Evolutionary conservation across 2,329 filamentous ascomycete species (phyloP).

Genomic region (Alternaria gansuensis): DNA sequence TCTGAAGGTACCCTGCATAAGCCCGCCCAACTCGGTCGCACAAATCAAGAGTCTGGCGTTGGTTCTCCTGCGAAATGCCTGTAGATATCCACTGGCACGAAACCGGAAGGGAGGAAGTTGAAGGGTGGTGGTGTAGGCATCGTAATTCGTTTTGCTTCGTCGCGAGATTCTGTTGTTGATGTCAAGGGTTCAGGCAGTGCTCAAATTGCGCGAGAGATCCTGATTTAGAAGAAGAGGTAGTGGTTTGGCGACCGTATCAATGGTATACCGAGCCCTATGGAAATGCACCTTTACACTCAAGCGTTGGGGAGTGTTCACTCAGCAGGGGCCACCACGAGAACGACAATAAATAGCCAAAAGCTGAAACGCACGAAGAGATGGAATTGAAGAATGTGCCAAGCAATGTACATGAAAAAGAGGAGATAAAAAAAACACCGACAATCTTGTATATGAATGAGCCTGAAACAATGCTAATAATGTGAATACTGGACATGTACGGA

Average conservation of each 20-base stretch:
- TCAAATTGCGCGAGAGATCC: background rate
- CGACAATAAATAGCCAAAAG: background rate
- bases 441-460: no score
- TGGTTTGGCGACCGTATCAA: background rate
- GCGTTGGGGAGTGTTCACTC: background rate
- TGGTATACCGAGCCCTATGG: background rate
- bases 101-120: no score
- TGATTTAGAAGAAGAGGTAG: background rate
- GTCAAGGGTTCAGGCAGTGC: background rate
- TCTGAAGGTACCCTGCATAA: no score
- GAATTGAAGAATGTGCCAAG: background rate
- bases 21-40: no score
- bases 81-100: background rate
- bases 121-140: background rate
- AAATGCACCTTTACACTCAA: background rate
- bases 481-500: background rate
- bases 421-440: background rate
- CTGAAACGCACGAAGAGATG: background rate
- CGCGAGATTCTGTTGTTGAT: background rate
- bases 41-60: background rate
- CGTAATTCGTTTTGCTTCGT: background rate
- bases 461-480: background rate
- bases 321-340: background rate
- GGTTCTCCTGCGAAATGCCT: background rate
- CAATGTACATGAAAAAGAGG: background rate